Conservation (phyloP, 805 yeast species). For the Myxozyma monticola region DNA sequence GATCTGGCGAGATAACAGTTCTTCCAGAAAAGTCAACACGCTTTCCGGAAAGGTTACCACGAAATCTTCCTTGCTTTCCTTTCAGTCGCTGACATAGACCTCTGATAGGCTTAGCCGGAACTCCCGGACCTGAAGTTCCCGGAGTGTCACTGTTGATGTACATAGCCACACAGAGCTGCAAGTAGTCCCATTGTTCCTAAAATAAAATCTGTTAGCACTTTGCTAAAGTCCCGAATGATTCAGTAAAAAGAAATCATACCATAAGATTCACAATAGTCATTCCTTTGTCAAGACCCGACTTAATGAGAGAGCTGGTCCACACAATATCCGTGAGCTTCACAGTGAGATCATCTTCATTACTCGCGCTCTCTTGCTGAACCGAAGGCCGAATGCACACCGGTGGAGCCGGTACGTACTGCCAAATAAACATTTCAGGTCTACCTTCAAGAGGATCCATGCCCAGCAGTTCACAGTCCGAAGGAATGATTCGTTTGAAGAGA, state of each 20-base stretch:
- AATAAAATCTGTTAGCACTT: not conserved
- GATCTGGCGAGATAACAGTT: slow-evolving; percentile 98
- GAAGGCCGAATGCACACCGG: slow-evolving; percentile 99
- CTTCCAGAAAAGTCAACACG: slow-evolving; percentile 98
- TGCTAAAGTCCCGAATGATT: not conserved
- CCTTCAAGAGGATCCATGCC: slow-evolving; percentile 89
- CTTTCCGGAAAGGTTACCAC: slow-evolving; percentile 97
- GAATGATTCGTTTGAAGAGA: slow-evolving; percentile 78
- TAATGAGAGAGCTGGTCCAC: slow-evolving; percentile 91
- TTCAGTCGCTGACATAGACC: slow-evolving; percentile 96
- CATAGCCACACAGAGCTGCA: slow-evolving; percentile 94
- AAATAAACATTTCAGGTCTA: slow-evolving; percentile 91
- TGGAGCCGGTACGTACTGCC: slow-evolving; percentile 98
- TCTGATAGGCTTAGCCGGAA: slow-evolving; percentile 67
- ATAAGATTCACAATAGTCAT: slow-evolving; percentile 87
- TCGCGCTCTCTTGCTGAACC: slow-evolving; percentile 87
- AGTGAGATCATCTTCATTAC: slow-evolving; percentile 96
- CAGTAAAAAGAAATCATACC: slow-evolving; percentile 38
- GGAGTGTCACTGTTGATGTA: slow-evolving; percentile 96
- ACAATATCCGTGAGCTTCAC: slow-evolving; percentile 95
- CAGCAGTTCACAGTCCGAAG: slow-evolving; percentile 86
- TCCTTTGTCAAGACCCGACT: slow-evolving; percentile 94
- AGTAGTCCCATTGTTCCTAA: slow-evolving; percentile 92
- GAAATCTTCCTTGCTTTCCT: slow-evolving; percentile 98
- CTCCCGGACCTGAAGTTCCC: slow-evolving; percentile 53